Evolutionary conservation across 2,329 filamentous ascomycete species (phyloP).

Genomic region (Stagonosporopsis vannaccii): DNA sequence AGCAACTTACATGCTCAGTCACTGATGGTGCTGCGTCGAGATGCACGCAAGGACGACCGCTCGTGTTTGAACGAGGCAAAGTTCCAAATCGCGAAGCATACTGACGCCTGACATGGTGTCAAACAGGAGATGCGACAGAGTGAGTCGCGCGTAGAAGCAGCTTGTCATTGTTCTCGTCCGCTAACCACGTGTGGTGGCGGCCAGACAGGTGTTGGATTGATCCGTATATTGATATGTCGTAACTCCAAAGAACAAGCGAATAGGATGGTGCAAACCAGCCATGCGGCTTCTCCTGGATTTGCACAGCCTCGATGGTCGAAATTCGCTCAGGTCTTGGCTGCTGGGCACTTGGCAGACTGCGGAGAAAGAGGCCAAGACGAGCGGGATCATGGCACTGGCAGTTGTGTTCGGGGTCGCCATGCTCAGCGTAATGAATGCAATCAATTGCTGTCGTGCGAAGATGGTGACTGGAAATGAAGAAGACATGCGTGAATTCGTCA

Average conservation of each 20-base stretch:
- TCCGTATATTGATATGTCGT: neutral
- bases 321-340: conserved; percentile 16
- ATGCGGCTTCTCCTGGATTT: conserved; percentile 15
- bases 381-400: conserved; percentile 21
- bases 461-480: neutral
- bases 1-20: neutral
- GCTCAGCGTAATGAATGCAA: conserved; percentile 1
- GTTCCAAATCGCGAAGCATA: neutral
- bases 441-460: neutral
- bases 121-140: conserved; percentile 1
- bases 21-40: neutral
- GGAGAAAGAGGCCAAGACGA: conserved; percentile 18
- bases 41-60: neutral
- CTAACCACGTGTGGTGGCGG: conserved; percentile 1
- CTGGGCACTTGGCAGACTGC: conserved; percentile 18
- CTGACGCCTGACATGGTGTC: neutral
- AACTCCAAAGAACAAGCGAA: neutral
- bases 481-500: neutral
- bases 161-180: neutral
- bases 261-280: neutral
- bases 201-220: neutral
- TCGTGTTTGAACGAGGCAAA: neutral
- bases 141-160: neutral
- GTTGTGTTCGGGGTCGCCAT: conserved; percentile 7
- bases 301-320: conserved; percentile 20